Percentiles rank a stretch among this genome's conserved stretches.
These are phyloP conservation scores for Saccharum spontaneum DNA, from an alignment of 176 grass and related monocot species.

Conservation along the genomic window DNA sequence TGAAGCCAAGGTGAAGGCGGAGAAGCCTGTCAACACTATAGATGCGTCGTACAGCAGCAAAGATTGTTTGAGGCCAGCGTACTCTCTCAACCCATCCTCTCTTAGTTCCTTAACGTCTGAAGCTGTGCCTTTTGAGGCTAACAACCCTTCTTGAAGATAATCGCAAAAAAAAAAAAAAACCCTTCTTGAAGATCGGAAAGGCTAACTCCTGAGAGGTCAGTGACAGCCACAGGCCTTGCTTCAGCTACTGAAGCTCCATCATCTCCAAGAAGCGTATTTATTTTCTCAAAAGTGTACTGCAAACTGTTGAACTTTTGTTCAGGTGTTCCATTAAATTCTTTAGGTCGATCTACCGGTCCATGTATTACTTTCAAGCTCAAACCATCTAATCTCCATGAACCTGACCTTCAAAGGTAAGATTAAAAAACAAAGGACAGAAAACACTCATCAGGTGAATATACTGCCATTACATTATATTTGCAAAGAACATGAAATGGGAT, in stretches of 20 bases:
- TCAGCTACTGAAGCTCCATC: constrained; percentile 64
- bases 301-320: constrained; percentile 48
- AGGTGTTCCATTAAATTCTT: constrained; percentile 33
- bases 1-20: constrained; percentile 52
- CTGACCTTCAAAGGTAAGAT: constrained; percentile 58
- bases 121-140: constrained; percentile 23
- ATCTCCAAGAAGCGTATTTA: constrained; percentile 55
- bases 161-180: too few relatives aligned
- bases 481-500: not conserved
- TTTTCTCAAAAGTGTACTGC: constrained; percentile 67
- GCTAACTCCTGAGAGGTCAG: constrained; percentile 51
- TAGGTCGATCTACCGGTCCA: constrained; percentile 29
- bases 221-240: constrained; percentile 49
- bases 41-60: constrained; percentile 68
- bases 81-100: constrained; percentile 72
- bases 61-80: constrained; percentile 82
- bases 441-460: constrained; percentile 16
- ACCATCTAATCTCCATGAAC: constrained; percentile 88
- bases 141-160: constrained; percentile 39
- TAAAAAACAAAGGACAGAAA: not conserved
- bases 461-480: constrained; percentile 13
- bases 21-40: constrained; percentile 71
- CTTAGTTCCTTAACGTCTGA: constrained; percentile 36
- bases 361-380: constrained; percentile 70
- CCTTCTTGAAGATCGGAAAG: constrained; percentile 49